A percentile compares a stretch with the other conserved stretches of the same genome.
Conservation (phyloP, 805 yeast species). For the Tetrapisispora nanseiensis region DNA sequence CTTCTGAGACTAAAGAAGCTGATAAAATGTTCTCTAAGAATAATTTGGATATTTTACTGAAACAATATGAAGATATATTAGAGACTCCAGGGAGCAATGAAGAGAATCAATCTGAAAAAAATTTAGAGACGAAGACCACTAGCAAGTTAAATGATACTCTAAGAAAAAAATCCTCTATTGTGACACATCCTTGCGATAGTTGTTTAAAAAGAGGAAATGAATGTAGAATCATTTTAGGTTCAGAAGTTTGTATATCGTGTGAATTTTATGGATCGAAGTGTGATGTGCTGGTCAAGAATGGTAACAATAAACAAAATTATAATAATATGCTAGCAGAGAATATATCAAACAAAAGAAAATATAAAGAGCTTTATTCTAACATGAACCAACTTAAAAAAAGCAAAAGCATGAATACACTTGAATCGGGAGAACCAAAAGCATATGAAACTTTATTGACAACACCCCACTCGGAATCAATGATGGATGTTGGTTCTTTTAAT, state of each 20-base stretch:
- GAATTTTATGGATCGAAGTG: slow-evolving; percentile 61
- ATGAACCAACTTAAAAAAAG: not conserved
- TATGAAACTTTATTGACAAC: not conserved
- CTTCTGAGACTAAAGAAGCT: not conserved
- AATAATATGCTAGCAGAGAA: not conserved
- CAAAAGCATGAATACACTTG: not conserved
- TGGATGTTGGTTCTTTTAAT: not conserved
- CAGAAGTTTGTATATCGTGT: slow-evolving; percentile 63
- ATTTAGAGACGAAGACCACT: not conserved
- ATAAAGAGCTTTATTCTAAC: not conserved
- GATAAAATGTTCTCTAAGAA: slow-evolving; percentile 1
- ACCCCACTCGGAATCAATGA: not conserved
- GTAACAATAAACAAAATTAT: slow-evolving; percentile 16
- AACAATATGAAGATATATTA: slow-evolving; percentile 24
- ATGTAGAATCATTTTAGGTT: slow-evolving; percentile 60
- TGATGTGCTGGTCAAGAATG: slow-evolving; percentile 43
- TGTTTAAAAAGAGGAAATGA: slow-evolving; percentile 73
- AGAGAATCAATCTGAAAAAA: not conserved
- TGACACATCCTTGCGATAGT: slow-evolving; percentile 60
- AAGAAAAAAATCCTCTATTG: not conserved
- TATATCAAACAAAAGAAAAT: not conserved
- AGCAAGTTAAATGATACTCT: not conserved
- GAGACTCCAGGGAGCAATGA: slow-evolving; percentile 8
- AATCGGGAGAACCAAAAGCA: not conserved
- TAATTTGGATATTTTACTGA: slow-evolving; percentile 18